Conservation (phyloP, 371 early-diverging fungal species). For the Chytridium lagenaria region DNA sequence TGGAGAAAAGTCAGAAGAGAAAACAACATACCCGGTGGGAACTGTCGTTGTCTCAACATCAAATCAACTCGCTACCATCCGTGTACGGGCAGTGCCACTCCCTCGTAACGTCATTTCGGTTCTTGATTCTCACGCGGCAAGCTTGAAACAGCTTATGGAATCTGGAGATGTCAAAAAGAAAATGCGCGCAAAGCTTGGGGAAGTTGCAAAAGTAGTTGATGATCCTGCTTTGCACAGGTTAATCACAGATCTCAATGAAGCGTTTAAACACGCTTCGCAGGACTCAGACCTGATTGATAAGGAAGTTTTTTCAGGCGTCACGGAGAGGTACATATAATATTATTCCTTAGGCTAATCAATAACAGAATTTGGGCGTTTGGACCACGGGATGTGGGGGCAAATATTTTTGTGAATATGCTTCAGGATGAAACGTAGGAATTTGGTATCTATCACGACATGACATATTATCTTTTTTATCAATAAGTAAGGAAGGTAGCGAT, state of each 20-base stretch:
- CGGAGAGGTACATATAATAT: slow-evolving; percentile 24
- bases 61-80: slow-evolving; percentile 73
- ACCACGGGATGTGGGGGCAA: slow-evolving; percentile 84
- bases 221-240: slow-evolving; percentile 11
- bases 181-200: not conserved
- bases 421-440: slow-evolving; percentile 5
- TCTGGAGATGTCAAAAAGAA: slow-evolving; percentile 20
- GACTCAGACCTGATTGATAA: slow-evolving; percentile 37
- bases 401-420: slow-evolving; percentile 77
- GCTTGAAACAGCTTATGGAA: slow-evolving; percentile 70
- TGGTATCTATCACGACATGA: too few species aligned
- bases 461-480: too few species aligned
- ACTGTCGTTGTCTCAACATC: slow-evolving; percentile 68
- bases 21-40: slow-evolving; percentile 63
- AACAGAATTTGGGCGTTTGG: slow-evolving; percentile 57
- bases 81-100: slow-evolving; percentile 80
- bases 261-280: slow-evolving; percentile 37
- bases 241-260: slow-evolving; percentile 21
- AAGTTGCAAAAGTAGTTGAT: not conserved
- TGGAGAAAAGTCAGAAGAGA: slow-evolving; percentile 12
- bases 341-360: not conserved
- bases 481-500: too few species aligned
- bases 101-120: slow-evolving; percentile 72
- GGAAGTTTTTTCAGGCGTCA: slow-evolving; percentile 38
- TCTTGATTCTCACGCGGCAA: slow-evolving; percentile 64